Evolutionary conservation across 192 early-diverging fungal species (phyloP).

Genomic region (Coemansia asiatica): DNA sequence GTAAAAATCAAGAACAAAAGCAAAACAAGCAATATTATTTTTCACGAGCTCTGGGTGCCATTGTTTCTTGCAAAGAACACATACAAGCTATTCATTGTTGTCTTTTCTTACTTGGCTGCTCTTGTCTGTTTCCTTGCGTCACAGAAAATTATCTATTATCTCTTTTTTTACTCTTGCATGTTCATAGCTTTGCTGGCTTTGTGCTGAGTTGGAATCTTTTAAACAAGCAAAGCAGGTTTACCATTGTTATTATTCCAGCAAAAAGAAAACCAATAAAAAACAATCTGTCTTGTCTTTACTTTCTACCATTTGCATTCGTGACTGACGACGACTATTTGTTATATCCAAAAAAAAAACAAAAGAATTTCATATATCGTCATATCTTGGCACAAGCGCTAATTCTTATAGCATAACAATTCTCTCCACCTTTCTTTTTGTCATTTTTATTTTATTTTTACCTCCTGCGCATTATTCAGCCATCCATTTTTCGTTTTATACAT

Average conservation of each 20-base stretch:
- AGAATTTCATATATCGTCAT: background rate
- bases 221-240: slow-evolving; percentile 8
- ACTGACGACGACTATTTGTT: background rate
- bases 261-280: background rate
- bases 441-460: background rate
- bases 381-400: too few relatives aligned
- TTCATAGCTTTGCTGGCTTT: slow-evolving; percentile 1
- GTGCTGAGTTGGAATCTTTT: background rate
- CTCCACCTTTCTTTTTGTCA: background rate
- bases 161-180: slow-evolving; percentile 1
- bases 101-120: background rate
- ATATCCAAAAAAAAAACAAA: background rate
- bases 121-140: background rate
- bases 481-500: background rate
- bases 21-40: background rate
- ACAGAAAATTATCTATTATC: background rate
- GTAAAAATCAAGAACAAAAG: background rate
- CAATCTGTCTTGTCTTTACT: background rate
- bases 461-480: background rate
- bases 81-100: background rate
- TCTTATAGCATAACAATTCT: too few relatives aligned
- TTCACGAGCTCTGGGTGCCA: background rate
- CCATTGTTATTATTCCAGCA: background rate
- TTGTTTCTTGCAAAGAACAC: background rate
- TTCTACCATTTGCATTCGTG: background rate